These are phyloP conservation scores for Exophiala alcalophila DNA, from an alignment of 2,329 filamentous ascomycete genomes.

Conservation along the genomic window DNA sequence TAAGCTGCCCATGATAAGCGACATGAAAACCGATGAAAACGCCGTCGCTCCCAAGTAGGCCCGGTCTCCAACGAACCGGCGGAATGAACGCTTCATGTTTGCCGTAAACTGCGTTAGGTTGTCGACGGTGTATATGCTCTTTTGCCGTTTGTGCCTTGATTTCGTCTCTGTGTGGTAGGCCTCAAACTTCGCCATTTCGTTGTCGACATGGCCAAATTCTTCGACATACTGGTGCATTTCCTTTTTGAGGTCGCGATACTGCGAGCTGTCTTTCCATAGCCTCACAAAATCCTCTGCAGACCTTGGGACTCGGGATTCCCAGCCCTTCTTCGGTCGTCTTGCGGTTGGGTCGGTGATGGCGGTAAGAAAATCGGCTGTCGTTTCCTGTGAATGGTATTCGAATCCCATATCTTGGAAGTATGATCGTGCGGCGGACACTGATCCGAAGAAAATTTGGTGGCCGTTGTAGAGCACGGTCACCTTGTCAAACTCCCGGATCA, in stretches of 20 bases:
- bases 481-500: constrained; percentile 68
- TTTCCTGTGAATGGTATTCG: constrained; percentile 64
- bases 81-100: constrained; percentile 58
- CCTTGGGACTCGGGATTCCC: constrained; percentile 51
- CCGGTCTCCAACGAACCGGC: constrained; percentile 64
- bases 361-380: constrained; percentile 67
- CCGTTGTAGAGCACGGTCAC: constrained; percentile 71
- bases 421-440: constrained; percentile 54
- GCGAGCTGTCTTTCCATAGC: constrained; percentile 53
- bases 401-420: constrained; percentile 70
- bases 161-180: constrained; percentile 42
- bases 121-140: constrained; percentile 54
- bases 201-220: constrained; percentile 38
- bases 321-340: neutral
- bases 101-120: constrained; percentile 55
- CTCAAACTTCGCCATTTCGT: constrained; percentile 38
- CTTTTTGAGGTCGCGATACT: constrained; percentile 39
- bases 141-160: constrained; percentile 38
- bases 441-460: constrained; percentile 72
- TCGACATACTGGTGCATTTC: constrained; percentile 43
- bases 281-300: constrained; percentile 59
- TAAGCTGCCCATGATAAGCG: constrained; percentile 62
- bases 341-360: constrained; percentile 60
- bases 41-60: constrained; percentile 63
- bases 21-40: constrained; percentile 54